A percentile compares a stretch with the other conserved stretches of the same genome.
Evolutionary conservation across 768 basidiomycete genomes (phyloP).

Genomic region (Imleria badia): DNA sequence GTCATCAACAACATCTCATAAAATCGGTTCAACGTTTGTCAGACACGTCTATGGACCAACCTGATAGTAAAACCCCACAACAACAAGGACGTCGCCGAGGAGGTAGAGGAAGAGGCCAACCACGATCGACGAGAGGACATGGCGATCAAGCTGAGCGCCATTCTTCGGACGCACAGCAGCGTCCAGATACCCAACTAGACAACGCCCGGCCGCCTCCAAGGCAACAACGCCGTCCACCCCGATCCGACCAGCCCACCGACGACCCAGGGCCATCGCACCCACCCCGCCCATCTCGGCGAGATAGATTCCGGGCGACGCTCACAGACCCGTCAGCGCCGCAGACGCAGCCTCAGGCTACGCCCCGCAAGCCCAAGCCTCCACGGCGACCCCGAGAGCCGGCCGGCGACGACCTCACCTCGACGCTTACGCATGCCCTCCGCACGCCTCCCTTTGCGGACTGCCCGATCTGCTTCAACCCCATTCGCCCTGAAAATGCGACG

Average conservation of each 20-base stretch:
- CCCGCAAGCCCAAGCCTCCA: constrained; percentile 5
- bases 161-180: background rate
- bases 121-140: background rate
- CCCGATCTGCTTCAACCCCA: constrained; percentile 77
- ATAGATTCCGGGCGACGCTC: constrained; percentile 38
- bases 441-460: constrained; percentile 77
- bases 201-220: background rate
- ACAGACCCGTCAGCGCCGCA: constrained; percentile 20
- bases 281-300: constrained; percentile 30
- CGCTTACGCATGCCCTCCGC: constrained; percentile 62
- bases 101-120: constrained; percentile 4
- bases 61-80: background rate
- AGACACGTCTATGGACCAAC: constrained; percentile 9
- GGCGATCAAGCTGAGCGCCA: background rate
- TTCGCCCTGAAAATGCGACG: constrained; percentile 75
- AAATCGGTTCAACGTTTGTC: background rate
- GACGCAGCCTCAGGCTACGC: background rate
- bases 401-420: constrained; percentile 71
- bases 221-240: constrained; percentile 1
- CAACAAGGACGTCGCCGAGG: background rate
- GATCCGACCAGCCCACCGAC: background rate
- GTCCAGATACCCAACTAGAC: background rate
- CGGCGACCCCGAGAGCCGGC: constrained; percentile 11
- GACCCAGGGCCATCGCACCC: background rate
- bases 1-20: background rate